Conservation (phyloP, 148 eudicot genomes). For the Camellia lanceoleosa region DNA sequence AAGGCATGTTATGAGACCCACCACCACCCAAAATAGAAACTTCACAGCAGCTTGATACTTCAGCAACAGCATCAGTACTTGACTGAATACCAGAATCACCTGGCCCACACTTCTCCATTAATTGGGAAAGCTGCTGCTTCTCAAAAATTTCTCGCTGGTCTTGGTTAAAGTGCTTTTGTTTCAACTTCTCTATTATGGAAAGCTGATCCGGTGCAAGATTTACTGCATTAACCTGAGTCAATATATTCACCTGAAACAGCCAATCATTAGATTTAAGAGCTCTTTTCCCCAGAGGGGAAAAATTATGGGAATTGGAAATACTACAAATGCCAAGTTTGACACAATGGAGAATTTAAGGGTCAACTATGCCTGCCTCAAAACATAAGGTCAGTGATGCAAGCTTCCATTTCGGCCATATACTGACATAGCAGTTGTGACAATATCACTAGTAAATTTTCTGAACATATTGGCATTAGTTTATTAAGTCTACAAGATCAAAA, state of each 20-base stretch:
- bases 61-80: background rate
- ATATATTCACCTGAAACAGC: slow-evolving; percentile 43
- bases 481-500: background rate
- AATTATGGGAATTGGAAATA: background rate
- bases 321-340: background rate
- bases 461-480: background rate
- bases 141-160: slow-evolving; percentile 45
- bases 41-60: too few species aligned
- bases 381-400: background rate
- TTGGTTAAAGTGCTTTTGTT: slow-evolving; percentile 40
- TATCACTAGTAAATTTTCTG: background rate
- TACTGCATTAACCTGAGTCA: slow-evolving; percentile 52
- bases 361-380: background rate
- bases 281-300: background rate
- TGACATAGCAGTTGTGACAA: background rate
- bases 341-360: background rate
- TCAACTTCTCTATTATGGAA: slow-evolving; percentile 27
- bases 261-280: background rate
- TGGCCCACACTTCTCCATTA: background rate
- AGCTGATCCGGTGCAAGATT: slow-evolving; percentile 19
- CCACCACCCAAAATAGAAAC: too few species aligned
- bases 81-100: background rate
- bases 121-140: background rate
- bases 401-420: background rate
- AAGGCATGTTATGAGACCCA: background rate